Percentiles rank a stretch among this genome's conserved stretches.
These are phyloP conservation scores for Phalaenopsis hybrid DNA, from an alignment of 116 monocot genomes.

Conservation along the genomic window DNA sequence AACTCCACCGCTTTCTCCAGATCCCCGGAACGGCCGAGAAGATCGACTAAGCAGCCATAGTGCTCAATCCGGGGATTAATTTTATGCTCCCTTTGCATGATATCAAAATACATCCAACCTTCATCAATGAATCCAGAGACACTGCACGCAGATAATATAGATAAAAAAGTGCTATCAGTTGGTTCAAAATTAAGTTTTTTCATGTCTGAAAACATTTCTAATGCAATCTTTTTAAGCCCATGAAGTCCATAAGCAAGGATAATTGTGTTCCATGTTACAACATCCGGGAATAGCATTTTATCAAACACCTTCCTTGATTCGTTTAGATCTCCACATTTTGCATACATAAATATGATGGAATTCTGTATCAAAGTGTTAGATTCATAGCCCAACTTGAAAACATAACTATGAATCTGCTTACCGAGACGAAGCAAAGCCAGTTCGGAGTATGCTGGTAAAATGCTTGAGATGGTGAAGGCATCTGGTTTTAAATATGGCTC, in stretches of 20 bases:
- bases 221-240: slow-evolving; percentile 45
- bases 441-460: slow-evolving; percentile 55
- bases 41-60: slow-evolving; percentile 82
- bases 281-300: slow-evolving; percentile 19
- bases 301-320: slow-evolving; percentile 49
- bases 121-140: slow-evolving; percentile 54
- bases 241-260: slow-evolving; percentile 82
- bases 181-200: slow-evolving; percentile 35
- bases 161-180: slow-evolving; percentile 55
- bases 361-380: slow-evolving; percentile 33
- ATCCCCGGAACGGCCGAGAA: slow-evolving; percentile 63
- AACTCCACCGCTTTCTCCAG: slow-evolving; percentile 42
- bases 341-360: slow-evolving; percentile 62
- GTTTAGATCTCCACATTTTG: slow-evolving; percentile 56
- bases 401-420: slow-evolving; percentile 65
- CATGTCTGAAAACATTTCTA: slow-evolving; percentile 57
- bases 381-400: slow-evolving; percentile 35
- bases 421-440: slow-evolving; percentile 37
- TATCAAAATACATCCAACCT: slow-evolving; percentile 56
- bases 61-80: slow-evolving; percentile 64
- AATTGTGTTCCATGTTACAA: slow-evolving; percentile 75
- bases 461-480: slow-evolving; percentile 50
- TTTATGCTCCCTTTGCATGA: slow-evolving; percentile 44
- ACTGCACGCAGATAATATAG: slow-evolving; percentile 77
- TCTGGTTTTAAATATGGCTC: slow-evolving; percentile 38